Evolutionary conservation across 2,329 filamentous ascomycete species (phyloP).

Genomic region (Fusarium goolgardi): DNA sequence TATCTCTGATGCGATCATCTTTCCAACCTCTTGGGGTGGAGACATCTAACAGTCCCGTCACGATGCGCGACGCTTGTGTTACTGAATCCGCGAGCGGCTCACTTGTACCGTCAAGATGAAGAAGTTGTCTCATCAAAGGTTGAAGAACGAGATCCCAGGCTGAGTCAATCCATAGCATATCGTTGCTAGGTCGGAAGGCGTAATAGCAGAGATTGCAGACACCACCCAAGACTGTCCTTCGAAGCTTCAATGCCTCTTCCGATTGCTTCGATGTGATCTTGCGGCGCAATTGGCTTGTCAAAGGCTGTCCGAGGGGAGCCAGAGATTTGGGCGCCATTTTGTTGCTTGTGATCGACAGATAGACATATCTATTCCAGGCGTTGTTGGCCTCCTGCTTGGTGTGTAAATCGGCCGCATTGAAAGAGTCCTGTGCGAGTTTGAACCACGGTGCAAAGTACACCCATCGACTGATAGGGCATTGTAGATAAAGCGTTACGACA

Average conservation of each 20-base stretch:
- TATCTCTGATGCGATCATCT: slow-evolving; percentile 75
- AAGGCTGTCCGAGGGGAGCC: slow-evolving; percentile 70
- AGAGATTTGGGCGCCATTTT: slow-evolving; percentile 60
- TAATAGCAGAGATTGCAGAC: slow-evolving; percentile 88
- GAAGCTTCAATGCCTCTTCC: slow-evolving; percentile 63
- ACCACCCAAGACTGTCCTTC: slow-evolving; percentile 70
- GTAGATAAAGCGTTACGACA: slow-evolving; percentile 80
- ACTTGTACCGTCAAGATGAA: slow-evolving; percentile 54
- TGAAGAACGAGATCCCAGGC: slow-evolving; percentile 83
- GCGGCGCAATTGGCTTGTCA: slow-evolving; percentile 75
- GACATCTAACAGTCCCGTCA: slow-evolving; percentile 76
- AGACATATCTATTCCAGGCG: slow-evolving; percentile 89
- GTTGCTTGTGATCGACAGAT: slow-evolving; percentile 73
- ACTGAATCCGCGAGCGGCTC: slow-evolving; percentile 62
- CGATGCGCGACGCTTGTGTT: slow-evolving; percentile 72
- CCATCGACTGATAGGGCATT: slow-evolving; percentile 75
- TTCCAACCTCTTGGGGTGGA: slow-evolving; percentile 74
- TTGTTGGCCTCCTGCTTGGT: slow-evolving; percentile 82
- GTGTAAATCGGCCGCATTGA: slow-evolving; percentile 79
- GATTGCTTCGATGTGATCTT: slow-evolving; percentile 68
- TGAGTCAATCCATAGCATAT: slow-evolving; percentile 73
- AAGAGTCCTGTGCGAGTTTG: slow-evolving; percentile 80
- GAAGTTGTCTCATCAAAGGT: slow-evolving; percentile 69
- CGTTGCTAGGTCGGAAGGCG: slow-evolving; percentile 76
- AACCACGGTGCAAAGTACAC: slow-evolving; percentile 80